A percentile compares a stretch with the other conserved stretches of the same genome.
phyloP scores from a whole-genome alignment of 768 basidiomycete species.

The Boletus rex-veris region DNA sequence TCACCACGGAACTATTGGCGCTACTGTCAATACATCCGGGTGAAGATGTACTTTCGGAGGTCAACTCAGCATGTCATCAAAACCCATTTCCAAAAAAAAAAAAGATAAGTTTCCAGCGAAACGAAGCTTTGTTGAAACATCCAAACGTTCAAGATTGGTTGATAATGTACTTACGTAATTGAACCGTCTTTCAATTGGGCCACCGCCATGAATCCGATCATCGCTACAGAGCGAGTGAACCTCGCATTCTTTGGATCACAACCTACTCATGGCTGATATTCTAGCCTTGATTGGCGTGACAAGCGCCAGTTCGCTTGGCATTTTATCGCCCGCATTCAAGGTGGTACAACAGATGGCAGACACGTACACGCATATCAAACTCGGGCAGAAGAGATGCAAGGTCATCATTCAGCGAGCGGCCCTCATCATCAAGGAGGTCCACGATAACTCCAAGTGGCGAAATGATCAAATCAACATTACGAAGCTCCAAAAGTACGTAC shows the following conservation, averaged over 20 bases:
- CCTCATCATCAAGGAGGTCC: not conserved
- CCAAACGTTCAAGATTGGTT: no score
- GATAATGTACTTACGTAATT: no score
- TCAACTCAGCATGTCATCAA: no score
- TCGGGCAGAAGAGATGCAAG: not conserved
- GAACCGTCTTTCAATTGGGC: no score
- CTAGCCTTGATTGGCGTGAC: not conserved
- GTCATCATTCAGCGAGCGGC: conserved; percentile 1
- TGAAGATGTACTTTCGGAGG: no score
- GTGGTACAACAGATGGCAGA: not conserved
- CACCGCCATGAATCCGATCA: no score
- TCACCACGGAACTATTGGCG: no score
- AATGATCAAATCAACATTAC: not conserved
- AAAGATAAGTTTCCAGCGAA: no score
- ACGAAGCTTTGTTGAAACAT: no score
- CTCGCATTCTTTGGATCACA: not conserved
- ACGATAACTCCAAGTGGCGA: not conserved
- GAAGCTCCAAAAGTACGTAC: not conserved
- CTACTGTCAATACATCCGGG: no score
- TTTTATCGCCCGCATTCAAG: not conserved
- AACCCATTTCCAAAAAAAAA: no score
- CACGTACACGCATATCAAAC: not conserved
- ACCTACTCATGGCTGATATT: not conserved
- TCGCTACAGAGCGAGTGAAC: not conserved
- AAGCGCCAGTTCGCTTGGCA: not conserved